A percentile compares a stretch with the other conserved stretches of the same genome.
phyloP scores from a whole-genome alignment of 805 yeast species.

The Lachancea lanzarotensis region DNA sequence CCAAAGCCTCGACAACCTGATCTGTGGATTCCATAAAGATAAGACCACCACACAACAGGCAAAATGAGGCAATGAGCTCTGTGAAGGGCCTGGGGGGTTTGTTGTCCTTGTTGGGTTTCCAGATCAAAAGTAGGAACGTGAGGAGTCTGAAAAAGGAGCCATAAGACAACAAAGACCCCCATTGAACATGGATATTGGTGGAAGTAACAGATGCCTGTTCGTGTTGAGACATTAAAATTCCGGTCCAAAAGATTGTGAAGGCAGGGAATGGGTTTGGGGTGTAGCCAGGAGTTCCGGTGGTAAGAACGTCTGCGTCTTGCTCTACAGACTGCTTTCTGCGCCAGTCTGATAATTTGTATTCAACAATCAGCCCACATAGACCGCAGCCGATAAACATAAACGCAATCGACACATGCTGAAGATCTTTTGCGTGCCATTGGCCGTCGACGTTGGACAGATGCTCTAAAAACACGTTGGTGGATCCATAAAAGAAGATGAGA shows the following conservation, averaged over 20 bases:
- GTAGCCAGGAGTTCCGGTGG: constrained; percentile 58
- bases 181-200: constrained; percentile 77
- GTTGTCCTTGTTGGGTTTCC: constrained; percentile 33
- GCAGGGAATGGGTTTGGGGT: constrained; percentile 95
- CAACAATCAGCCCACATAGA: constrained; percentile 79
- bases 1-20: constrained; percentile 74
- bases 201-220: constrained; percentile 75
- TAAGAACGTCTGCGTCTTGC: neutral
- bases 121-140: constrained; percentile 52
- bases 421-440: constrained; percentile 81
- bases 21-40: constrained; percentile 90
- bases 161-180: constrained; percentile 83
- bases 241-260: constrained; percentile 93
- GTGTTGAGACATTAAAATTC: constrained; percentile 91
- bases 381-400: constrained; percentile 91
- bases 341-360: constrained; percentile 59
- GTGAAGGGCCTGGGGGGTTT: constrained; percentile 74
- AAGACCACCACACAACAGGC: constrained; percentile 80
- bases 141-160: constrained; percentile 72
- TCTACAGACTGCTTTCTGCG: constrained; percentile 39
- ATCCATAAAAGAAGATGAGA: constrained; percentile 80
- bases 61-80: constrained; percentile 72
- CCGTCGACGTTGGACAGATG: constrained; percentile 77
- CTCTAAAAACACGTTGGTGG: constrained; percentile 84
- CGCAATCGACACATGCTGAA: constrained; percentile 87